A percentile compares a stretch with the other conserved stretches of the same genome.
phyloP scores from a whole-genome alignment of 116 monocot genomes.

The Iris pallida region DNA sequence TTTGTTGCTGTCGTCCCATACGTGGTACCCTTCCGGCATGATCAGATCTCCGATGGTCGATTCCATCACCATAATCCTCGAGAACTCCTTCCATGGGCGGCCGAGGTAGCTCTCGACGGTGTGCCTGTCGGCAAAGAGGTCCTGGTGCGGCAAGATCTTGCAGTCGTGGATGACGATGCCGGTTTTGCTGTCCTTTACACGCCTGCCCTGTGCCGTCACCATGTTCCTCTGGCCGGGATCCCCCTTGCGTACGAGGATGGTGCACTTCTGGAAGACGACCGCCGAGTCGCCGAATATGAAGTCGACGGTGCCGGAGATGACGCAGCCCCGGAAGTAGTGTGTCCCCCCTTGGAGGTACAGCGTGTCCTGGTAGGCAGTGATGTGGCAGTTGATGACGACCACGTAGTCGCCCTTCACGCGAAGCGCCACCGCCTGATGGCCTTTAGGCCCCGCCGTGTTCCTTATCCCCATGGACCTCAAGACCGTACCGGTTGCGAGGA shows the following conservation, averaged over 20 bases:
- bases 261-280: constrained; percentile 61
- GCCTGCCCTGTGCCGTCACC: constrained; percentile 63
- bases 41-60: constrained; percentile 65
- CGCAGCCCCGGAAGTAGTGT: constrained; percentile 31
- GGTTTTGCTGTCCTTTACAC: constrained; percentile 21
- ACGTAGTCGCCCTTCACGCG: constrained; percentile 6
- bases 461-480: constrained; percentile 12
- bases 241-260: constrained; percentile 58
- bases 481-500: constrained; percentile 8
- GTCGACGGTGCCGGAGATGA: constrained; percentile 68
- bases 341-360: constrained; percentile 14
- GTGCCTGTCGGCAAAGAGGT: constrained; percentile 41
- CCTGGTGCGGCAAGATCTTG: constrained; percentile 58
- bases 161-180: constrained; percentile 81
- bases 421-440: constrained; percentile 27
- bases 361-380: constrained; percentile 23
- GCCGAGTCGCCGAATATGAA: constrained; percentile 78
- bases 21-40: constrained; percentile 46
- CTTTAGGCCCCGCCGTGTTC: constrained; percentile 22
- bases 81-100: constrained; percentile 73
- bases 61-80: constrained; percentile 76
- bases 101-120: constrained; percentile 67
- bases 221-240: constrained; percentile 62
- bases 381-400: constrained; percentile 12
- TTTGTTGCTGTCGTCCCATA: constrained; percentile 12